phyloP scores from a whole-genome alignment of 208 protist species.

The Leishmania lainsoni region DNA sequence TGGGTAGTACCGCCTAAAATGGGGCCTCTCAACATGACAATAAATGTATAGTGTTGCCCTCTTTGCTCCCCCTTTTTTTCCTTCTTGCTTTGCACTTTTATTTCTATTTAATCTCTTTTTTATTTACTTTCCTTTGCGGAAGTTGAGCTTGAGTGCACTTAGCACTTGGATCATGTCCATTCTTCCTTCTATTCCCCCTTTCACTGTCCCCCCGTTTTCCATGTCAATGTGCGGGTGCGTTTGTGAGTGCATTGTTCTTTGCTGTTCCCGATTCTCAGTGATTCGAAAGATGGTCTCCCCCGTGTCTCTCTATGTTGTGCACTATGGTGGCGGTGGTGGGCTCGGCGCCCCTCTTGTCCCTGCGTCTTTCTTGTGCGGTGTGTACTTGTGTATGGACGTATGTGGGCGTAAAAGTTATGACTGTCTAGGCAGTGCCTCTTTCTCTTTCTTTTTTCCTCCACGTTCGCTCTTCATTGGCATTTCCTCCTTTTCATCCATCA shows the following conservation, averaged over 20 bases:
- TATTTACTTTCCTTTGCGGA: not conserved
- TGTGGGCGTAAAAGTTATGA: not conserved
- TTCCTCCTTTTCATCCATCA: not conserved
- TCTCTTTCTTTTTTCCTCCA: not conserved
- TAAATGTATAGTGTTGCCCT: not conserved
- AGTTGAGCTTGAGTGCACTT: not conserved
- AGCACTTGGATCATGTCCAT: not conserved
- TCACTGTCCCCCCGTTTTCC: not conserved
- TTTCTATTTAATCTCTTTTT: not conserved
- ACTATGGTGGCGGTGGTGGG: not conserved
- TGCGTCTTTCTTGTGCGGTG: not conserved
- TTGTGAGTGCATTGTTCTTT: not conserved
- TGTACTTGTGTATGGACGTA: not conserved
- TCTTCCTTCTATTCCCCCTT: not conserved
- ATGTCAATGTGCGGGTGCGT: not conserved
- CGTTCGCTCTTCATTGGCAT: not conserved
- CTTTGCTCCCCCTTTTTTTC: constrained; percentile 2
- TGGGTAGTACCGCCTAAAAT: not conserved
- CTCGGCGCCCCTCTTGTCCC: not conserved
- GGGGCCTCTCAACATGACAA: not conserved
- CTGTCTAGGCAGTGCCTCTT: not conserved
- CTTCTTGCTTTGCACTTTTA: constrained; percentile 1
- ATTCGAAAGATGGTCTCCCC: not conserved
- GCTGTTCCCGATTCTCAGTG: not conserved
- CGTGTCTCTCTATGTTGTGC: not conserved